Conservation (phyloP, 805 yeast species). For the Helenozyma rhizophorensis region DNA sequence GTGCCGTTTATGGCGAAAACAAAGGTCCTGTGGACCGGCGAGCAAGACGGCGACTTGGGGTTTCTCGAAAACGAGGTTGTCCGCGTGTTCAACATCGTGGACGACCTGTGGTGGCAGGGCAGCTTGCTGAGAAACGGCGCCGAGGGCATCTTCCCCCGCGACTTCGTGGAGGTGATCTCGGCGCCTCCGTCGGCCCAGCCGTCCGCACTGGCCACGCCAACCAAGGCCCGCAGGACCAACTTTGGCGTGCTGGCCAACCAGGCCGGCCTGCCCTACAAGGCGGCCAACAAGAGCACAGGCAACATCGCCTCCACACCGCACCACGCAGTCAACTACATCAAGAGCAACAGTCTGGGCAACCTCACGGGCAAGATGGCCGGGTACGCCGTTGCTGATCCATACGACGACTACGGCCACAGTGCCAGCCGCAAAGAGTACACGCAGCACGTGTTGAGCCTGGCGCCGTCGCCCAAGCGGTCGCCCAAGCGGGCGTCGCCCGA, state of each 20-base stretch:
- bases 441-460: slow-evolving; percentile 11
- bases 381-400: too few species aligned
- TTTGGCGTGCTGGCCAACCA: background rate
- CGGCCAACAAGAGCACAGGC: slow-evolving; percentile 9
- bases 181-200: slow-evolving; percentile 7
- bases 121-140: slow-evolving; percentile 71
- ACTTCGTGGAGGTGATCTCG: slow-evolving; percentile 62
- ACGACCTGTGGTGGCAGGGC: slow-evolving; percentile 94
- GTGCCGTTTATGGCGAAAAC: slow-evolving; percentile 78
- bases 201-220: slow-evolving; percentile 9
- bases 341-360: slow-evolving; percentile 15
- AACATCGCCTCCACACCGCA: slow-evolving; percentile 3
- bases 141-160: slow-evolving; percentile 83
- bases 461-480: slow-evolving; percentile 15
- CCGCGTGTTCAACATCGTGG: slow-evolving; percentile 74
- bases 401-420: too few species aligned
- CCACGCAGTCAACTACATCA: slow-evolving; percentile 3
- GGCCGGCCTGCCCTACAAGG: slow-evolving; percentile 1
- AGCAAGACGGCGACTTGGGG: slow-evolving; percentile 83
- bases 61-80: slow-evolving; percentile 91
- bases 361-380: too few species aligned
- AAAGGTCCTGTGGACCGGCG: slow-evolving; percentile 91
- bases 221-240: slow-evolving; percentile 5
- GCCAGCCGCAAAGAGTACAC: slow-evolving; percentile 12
- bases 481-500: slow-evolving; percentile 18